Percentiles rank a stretch among this genome's conserved stretches.
Evolutionary conservation across 352 stramenopile species (phyloP).

Genomic region (Globisporangium uncinulatum): DNA sequence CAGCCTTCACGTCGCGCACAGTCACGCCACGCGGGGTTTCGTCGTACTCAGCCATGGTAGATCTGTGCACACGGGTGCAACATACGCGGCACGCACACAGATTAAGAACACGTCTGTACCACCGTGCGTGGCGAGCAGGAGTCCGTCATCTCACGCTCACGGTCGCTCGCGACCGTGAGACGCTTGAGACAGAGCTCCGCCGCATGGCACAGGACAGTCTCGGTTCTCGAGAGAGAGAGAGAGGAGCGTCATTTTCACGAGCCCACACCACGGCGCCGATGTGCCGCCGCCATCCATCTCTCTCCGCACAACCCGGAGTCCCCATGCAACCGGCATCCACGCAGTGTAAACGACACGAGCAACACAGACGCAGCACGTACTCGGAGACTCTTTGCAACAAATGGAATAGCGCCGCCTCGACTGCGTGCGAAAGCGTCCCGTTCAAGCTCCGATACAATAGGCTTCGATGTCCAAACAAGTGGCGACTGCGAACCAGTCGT

Average conservation of each 20-base stretch:
- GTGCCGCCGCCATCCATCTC: not conserved
- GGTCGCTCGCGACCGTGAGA: not conserved
- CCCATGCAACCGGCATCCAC: not conserved
- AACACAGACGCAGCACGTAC: conserved; percentile 43
- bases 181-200: conserved; percentile 12
- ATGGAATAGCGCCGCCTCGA: conserved; percentile 19
- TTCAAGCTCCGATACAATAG: not conserved
- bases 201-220: conserved; percentile 85
- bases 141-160: conserved; percentile 18
- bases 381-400: conserved; percentile 89
- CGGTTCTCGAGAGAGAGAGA: conserved; percentile 79
- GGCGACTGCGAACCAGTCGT: not conserved
- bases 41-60: conserved; percentile 83
- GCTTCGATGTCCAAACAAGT: not conserved
- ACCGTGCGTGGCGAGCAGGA: conserved; percentile 48
- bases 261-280: not conserved
- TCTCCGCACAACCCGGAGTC: not conserved
- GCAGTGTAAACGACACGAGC: not conserved
- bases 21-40: conserved; percentile 89
- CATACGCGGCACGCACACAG: conserved; percentile 10
- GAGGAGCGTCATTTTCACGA: conserved; percentile 52
- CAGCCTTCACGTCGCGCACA: conserved; percentile 95
- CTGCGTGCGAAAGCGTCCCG: not conserved
- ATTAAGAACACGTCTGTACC: conserved; percentile 92
- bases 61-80: not conserved